A percentile compares a stretch with the other conserved stretches of the same genome.
These are phyloP conservation scores for Coemansia sp. DNA, from an alignment of 192 early-diverging fungal species.

Conservation along the genomic window DNA sequence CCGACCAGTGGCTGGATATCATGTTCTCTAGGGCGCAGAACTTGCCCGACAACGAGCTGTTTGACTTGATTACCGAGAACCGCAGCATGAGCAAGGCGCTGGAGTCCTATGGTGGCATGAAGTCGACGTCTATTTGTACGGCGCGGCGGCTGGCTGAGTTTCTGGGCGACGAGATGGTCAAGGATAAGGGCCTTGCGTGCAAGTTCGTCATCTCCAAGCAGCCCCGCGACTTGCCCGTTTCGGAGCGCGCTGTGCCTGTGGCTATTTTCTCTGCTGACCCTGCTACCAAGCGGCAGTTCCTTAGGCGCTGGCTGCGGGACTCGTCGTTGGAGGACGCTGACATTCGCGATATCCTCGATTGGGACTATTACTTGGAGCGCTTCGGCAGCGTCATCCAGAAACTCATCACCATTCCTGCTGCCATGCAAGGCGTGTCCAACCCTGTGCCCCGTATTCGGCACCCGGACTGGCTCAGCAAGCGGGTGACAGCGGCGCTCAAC, in stretches of 20 bases:
- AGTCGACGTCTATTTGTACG: constrained; percentile 93
- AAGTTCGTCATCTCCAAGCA: constrained; percentile 90
- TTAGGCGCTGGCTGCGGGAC: constrained; percentile 94
- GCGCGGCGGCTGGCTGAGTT: constrained; percentile 95
- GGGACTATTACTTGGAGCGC: constrained; percentile 96
- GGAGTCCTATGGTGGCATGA: constrained; percentile 90
- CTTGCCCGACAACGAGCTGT: constrained; percentile 82
- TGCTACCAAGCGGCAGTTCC: constrained; percentile 69
- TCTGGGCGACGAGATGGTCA: constrained; percentile 96
- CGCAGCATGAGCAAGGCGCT: constrained; percentile 93
- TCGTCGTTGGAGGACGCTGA: constrained; percentile 69
- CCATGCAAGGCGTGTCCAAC: constrained; percentile 91
- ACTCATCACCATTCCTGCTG: constrained; percentile 96
- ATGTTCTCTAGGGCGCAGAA: constrained; percentile 79
- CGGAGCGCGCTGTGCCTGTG: constrained; percentile 92
- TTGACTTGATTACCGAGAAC: constrained; percentile 97
- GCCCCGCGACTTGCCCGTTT: constrained; percentile 80
- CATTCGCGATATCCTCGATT: constrained; percentile 91
- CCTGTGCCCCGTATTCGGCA: constrained; percentile 90
- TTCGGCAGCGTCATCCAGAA: constrained; percentile 95
- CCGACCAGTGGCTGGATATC: constrained; percentile 94
- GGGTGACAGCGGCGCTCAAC: constrained; percentile 73
- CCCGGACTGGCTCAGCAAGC: constrained; percentile 92
- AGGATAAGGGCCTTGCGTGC: constrained; percentile 94
- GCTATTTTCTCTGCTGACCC: constrained; percentile 89